Base-by-base conservation (phyloP, 192 early-diverging fungal species). In the Coemansia reversa region DNA sequence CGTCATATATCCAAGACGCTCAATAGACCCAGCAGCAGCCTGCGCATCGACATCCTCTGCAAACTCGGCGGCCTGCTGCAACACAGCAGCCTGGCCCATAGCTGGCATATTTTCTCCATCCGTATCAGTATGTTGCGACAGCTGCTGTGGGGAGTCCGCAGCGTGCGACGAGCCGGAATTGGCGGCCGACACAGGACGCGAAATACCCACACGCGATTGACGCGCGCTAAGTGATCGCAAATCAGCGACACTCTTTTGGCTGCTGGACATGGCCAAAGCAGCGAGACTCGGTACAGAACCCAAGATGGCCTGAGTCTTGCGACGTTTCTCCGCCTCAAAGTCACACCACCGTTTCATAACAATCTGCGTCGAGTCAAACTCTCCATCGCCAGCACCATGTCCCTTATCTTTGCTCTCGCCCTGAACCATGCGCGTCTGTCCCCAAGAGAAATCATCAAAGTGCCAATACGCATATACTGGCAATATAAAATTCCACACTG, bases 381-480 rank as follows among this genome's bases (percentile, higher is more conserved):
- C 85, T 33, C 90, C 92, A n/a, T 88, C 84, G 29, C 86, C 83
- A 35, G 66, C 79, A 28, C 88, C 86, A 50, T 91, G 88, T 50
- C 83, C 84, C 32, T 74, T 83, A 9, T 79, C 84, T 39, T 88
- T 87, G 51, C 58, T 76, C 64, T 86, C 86, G 35, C 87, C 89
- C 42, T 84, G 76, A 8, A 89, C 84, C 75, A 82, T 85, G 45
- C 92, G 85, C 0, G 92, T 93, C 63, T 90, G 79, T 20, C 92
- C 92, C 92, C 92, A 93, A 9, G 90, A 87, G 63, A 93, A 93
- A 55, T 93, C 91, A 60, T 93, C 92, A 81, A 93, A 92, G 65
- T 93, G 88, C 92, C 92, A 93, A 73, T 85, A 93, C 8, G 92
- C 87, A 42, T 92, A 92, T 0, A 67, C 73, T 1, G 91, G 91